Base-by-base conservation (phyloP, 495 filamentous ascomycete genomes). In the Penicillium cataractarum region DNA sequence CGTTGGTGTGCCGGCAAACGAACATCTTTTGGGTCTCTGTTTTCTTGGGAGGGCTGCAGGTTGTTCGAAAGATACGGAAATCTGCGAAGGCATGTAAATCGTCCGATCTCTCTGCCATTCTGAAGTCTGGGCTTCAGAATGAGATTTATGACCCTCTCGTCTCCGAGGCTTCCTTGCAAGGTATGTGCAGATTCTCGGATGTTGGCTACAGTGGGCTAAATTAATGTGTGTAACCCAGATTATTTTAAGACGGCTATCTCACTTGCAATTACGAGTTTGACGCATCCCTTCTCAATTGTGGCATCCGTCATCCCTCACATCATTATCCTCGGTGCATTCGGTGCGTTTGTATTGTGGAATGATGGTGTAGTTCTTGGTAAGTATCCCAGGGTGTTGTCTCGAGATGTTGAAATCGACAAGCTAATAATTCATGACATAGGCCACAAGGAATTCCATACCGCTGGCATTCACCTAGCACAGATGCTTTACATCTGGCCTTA, bases 401-500 rank as follows among this genome's bases (percentile, higher is more conserved):
- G 6, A 24, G 46, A 24, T 29, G n/a, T 39, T 33, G 19, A 27
- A 27, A 32, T 29, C 3, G 7, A 21, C 31, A 35, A 42, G 27
- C 22, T 64, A 39, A 42, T 66, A 57, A 50, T 37, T 24, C 42
- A 52, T 6, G 8, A 8, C 35, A 1, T 56, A 92, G 89, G 92
- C 19, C 96, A 99, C 74, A 97, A 97, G 79, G 88, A 90, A 27
- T 97, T 96, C 68, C 95, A 99, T 71, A 80, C 92, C 59, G 91
- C 92, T 4, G 92, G 92, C 7, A 73, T 98, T 21, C 96, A 99
- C 68, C 73, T 97, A 46, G 83, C 95, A 2, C 95, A 99, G 73
- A 90, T 98, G 86, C 88, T 97, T 35, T 99, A 99, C 73, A 87
- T 98, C 68, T 94, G 92, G 88, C 89, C 92, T 2, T 92, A 95